phyloP scores from a whole-genome alignment of 805 yeast genomes.

The Barnettozyma sp. region DNA sequence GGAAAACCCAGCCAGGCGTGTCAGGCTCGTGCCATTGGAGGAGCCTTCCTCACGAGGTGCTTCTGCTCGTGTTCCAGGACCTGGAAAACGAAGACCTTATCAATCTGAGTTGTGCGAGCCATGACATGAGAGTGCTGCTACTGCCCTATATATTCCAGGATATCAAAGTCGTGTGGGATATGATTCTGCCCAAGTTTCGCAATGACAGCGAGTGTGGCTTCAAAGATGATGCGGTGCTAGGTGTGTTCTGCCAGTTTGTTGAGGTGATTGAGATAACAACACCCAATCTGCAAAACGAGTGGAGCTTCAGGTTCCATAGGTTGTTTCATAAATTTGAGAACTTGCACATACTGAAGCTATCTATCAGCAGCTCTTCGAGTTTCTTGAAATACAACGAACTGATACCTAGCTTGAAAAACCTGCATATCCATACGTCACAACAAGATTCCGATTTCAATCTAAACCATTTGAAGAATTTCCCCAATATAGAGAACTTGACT shows the following conservation, averaged over 20 bases:
- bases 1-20: neutral
- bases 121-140: slow-evolving; percentile 9
- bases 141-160: slow-evolving; percentile 18
- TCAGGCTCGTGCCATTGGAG: neutral
- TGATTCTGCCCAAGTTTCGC: slow-evolving; percentile 7
- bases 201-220: neutral
- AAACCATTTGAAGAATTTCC: slow-evolving; percentile 36
- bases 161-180: slow-evolving; percentile 15
- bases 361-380: slow-evolving; percentile 27
- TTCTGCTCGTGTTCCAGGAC: slow-evolving; percentile 15
- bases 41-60: slow-evolving; percentile 20
- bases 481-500: slow-evolving; percentile 27
- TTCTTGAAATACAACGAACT: slow-evolving; percentile 28
- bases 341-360: slow-evolving; percentile 21
- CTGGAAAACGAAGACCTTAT: slow-evolving; percentile 14
- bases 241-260: slow-evolving; percentile 15
- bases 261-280: slow-evolving; percentile 25
- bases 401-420: slow-evolving; percentile 10
- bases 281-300: slow-evolving; percentile 27
- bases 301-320: slow-evolving; percentile 29
- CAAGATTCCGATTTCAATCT: slow-evolving; percentile 33
- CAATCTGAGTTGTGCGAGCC: slow-evolving; percentile 10
- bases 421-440: slow-evolving; percentile 22
- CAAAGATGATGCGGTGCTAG: slow-evolving; percentile 7
- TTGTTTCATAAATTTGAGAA: slow-evolving; percentile 21